Evolutionary conservation across 106 monocot genomes (phyloP).

Genomic region (Agapanthus africanus): DNA sequence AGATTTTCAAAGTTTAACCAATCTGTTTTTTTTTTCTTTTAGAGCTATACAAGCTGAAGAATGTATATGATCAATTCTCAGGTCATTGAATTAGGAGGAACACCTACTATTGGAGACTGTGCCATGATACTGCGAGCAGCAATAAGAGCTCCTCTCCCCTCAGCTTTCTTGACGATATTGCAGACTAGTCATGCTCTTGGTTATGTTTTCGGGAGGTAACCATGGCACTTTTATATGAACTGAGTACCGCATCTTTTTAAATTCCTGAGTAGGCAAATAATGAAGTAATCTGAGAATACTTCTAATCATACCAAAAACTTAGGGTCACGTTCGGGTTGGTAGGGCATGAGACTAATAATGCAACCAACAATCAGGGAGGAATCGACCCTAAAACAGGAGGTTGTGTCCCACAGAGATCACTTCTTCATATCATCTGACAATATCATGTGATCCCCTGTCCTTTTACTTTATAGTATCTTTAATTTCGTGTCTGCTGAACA

Average conservation of each 20-base stretch:
- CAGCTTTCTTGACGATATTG: slow-evolving; percentile 79
- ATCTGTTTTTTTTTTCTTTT: neutral
- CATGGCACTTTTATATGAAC: neutral
- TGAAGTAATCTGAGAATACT: neutral
- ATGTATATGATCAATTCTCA: slow-evolving; percentile 24
- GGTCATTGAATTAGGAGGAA: slow-evolving; percentile 89
- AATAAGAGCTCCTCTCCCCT: slow-evolving; percentile 82
- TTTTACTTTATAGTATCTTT: neutral
- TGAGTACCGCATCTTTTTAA: neutral
- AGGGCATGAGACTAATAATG: no score
- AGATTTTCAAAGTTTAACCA: neutral
- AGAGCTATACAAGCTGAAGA: neutral
- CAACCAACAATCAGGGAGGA: no score
- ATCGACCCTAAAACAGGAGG: no score
- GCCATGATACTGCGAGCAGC: slow-evolving; percentile 89
- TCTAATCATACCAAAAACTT: neutral
- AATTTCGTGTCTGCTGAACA: neutral
- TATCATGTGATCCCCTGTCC: neutral
- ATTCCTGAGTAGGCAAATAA: neutral
- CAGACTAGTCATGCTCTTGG: slow-evolving; percentile 76
- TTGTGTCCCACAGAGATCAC: no score
- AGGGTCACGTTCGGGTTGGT: neutral
- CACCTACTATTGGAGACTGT: slow-evolving; percentile 92
- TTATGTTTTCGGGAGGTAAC: slow-evolving; percentile 89
- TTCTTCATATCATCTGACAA: no score